Conservation (phyloP, 2,329 filamentous ascomycete species). For the Aspergillus sp. region DNA sequence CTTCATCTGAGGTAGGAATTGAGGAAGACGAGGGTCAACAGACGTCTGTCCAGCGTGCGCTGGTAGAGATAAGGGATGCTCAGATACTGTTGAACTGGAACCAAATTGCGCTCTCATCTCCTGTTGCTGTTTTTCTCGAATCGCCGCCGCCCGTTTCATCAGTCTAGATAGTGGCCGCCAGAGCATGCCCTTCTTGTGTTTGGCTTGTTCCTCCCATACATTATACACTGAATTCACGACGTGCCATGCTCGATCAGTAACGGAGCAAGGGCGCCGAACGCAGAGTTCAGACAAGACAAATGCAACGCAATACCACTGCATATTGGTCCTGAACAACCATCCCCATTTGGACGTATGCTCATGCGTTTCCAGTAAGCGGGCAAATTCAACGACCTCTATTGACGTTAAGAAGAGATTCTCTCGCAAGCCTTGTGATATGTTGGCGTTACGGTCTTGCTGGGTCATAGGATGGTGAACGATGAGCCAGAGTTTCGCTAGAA, state of each 20-base stretch:
- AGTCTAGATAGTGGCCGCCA: conserved; percentile 57
- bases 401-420: conserved; percentile 64
- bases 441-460: conserved; percentile 47
- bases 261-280: conserved; percentile 46
- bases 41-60: conserved; percentile 1
- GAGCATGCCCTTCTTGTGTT: conserved; percentile 47
- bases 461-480: conserved; percentile 68
- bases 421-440: conserved; percentile 53
- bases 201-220: conserved; percentile 26
- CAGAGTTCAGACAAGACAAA: conserved; percentile 49
- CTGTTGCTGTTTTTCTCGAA: conserved; percentile 43
- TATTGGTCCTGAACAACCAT: conserved; percentile 57
- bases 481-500: conserved; percentile 71
- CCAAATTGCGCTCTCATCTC: conserved; percentile 18
- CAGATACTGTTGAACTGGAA: conserved; percentile 4
- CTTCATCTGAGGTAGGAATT: conserved; percentile 11
- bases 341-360: conserved; percentile 54
- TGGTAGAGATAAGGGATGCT: not conserved
- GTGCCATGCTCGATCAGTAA: conserved; percentile 54
- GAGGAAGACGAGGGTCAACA: conserved; percentile 12
- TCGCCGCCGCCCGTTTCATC: conserved; percentile 50
- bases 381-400: conserved; percentile 67
- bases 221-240: conserved; percentile 44
- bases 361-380: conserved; percentile 57
- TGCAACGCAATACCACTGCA: conserved; percentile 54